Evolutionary conservation across 352 stramenopile species (phyloP).

Genomic region (Pelagophyceae sp.): DNA sequence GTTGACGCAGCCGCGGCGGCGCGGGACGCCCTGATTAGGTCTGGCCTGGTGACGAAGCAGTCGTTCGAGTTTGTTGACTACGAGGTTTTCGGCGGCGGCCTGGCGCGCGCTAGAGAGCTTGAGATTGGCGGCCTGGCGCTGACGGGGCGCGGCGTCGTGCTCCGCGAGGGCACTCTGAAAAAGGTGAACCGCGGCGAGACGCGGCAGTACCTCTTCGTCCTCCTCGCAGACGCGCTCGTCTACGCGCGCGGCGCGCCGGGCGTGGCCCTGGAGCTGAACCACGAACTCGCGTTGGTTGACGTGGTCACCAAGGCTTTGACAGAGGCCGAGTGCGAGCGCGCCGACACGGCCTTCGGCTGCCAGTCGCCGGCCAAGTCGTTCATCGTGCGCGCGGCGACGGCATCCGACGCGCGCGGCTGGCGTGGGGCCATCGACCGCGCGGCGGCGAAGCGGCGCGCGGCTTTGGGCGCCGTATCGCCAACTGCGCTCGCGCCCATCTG

Average conservation of each 20-base stretch:
- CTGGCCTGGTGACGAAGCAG: not conserved
- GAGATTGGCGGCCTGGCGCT: not conserved
- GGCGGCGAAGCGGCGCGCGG: not conserved
- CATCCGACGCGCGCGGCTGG: not conserved
- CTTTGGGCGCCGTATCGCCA: not conserved
- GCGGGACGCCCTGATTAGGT: not conserved
- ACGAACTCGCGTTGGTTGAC: not conserved
- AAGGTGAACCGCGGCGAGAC: not conserved
- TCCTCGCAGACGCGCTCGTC: not conserved
- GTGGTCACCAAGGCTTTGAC: not conserved
- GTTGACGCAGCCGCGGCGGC: too few species aligned
- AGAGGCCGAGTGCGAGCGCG: not conserved
- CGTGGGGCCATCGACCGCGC: not conserved
- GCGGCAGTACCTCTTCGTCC: constrained; percentile 1
- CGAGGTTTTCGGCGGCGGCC: not conserved
- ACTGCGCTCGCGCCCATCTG: constrained; percentile 26
- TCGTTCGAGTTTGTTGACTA: not conserved
- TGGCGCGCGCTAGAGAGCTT: not conserved
- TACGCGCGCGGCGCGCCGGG: not conserved
- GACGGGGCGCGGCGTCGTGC: not conserved
- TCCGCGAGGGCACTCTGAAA: not conserved
- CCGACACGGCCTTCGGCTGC: not conserved
- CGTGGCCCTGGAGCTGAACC: not conserved
- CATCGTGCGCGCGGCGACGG: not conserved
- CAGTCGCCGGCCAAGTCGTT: not conserved